Percentiles rank a stretch among this genome's conserved stretches.
Evolutionary conservation across 1,284 basidiomycete genomes (phyloP).

Genomic region (Hemileccinum hortonii): DNA sequence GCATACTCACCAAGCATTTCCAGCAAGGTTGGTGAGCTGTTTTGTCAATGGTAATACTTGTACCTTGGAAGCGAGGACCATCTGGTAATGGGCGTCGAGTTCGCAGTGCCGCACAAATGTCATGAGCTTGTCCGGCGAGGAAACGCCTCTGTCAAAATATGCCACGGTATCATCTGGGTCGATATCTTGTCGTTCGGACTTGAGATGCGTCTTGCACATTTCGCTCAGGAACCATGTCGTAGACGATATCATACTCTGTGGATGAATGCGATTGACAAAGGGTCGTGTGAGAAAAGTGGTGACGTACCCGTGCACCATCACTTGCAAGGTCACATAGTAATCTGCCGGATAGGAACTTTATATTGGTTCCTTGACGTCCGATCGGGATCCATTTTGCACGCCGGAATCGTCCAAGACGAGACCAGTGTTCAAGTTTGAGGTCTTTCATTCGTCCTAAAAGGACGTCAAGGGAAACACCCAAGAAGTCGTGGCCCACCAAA

Average conservation of each 20-base stretch:
- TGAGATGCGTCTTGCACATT: constrained; percentile 91
- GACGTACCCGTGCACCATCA: constrained; percentile 85
- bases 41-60: constrained; percentile 88
- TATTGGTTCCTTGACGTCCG: constrained; percentile 82
- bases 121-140: constrained; percentile 76
- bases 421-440: constrained; percentile 90
- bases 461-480: constrained; percentile 90
- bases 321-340: constrained; percentile 91
- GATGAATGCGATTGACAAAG: not conserved
- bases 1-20: constrained; percentile 84
- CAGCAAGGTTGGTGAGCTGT: constrained; percentile 96
- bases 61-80: constrained; percentile 91
- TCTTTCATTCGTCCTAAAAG: constrained; percentile 91
- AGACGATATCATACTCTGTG: constrained; percentile 87
- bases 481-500: constrained; percentile 92
- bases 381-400: constrained; percentile 81
- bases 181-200: constrained; percentile 84
- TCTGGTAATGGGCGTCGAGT: constrained; percentile 92
- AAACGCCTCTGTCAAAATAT: constrained; percentile 86
- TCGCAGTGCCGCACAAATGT: constrained; percentile 93
- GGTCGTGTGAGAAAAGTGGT: not conserved
- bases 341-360: constrained; percentile 83
- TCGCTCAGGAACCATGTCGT: constrained; percentile 98
- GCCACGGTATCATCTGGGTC: constrained; percentile 93
- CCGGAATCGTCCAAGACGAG: constrained; percentile 89